These are phyloP conservation scores for Tulasnella sp. DNA, from an alignment of 768 basidiomycete genomes.

Conservation along the genomic window DNA sequence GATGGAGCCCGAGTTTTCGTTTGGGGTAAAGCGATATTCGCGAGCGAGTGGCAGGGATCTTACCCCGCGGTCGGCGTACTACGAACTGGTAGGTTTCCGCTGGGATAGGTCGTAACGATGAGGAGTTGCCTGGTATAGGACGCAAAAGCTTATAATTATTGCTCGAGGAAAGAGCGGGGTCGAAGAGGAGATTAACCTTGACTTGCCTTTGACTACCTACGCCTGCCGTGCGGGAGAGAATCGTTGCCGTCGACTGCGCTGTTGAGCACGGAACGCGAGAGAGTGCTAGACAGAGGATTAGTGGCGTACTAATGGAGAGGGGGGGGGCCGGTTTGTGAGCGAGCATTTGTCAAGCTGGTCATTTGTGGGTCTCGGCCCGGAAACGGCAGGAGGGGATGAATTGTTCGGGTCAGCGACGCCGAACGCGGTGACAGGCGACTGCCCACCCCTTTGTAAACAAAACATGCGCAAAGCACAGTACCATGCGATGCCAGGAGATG, in stretches of 20 bases:
- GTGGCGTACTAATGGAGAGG: not conserved
- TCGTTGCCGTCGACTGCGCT: conserved; percentile 11
- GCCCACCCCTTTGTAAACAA: not conserved
- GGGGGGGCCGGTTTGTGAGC: not conserved
- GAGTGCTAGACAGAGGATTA: not conserved
- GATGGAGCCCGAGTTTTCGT: conserved; percentile 8
- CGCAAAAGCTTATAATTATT: conserved; percentile 2
- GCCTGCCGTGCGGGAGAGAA: conserved; percentile 6
- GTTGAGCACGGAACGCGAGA: conserved; percentile 14
- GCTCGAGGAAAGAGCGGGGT: not conserved
- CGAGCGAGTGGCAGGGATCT: not conserved
- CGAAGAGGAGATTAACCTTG: conserved; percentile 15
- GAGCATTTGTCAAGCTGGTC: not conserved
- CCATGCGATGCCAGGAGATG: not conserved
- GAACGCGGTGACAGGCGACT: not conserved
- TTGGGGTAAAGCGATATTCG: conserved; percentile 1
- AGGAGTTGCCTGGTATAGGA: not conserved
- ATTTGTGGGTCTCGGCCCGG: conserved; percentile 17
- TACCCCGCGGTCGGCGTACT: conserved; percentile 7
- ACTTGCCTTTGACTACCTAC: not conserved
- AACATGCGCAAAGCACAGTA: not conserved
- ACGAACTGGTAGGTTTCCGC: not conserved
- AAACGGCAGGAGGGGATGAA: not conserved
- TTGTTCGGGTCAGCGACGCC: not conserved
- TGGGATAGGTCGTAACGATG: not conserved